A percentile compares a stretch with the other conserved stretches of the same genome.
Conservation (phyloP, 176 grass and related monocot species). For the Phoenix dactylifera region DNA sequence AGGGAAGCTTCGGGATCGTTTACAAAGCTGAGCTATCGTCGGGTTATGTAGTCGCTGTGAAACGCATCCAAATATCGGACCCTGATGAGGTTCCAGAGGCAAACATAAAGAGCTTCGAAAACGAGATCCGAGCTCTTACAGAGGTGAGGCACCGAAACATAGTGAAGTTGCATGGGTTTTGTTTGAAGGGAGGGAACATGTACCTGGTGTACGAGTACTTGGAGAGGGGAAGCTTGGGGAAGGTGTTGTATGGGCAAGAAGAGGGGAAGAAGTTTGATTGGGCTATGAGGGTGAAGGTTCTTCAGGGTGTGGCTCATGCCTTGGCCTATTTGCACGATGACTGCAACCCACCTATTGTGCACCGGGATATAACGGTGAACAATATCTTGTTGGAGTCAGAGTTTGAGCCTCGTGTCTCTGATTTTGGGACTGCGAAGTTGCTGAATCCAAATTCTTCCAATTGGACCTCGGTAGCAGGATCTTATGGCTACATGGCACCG, state of each 20-base stretch:
- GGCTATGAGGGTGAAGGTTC: slow-evolving; percentile 30
- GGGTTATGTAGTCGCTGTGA: slow-evolving; percentile 50
- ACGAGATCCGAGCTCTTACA: slow-evolving; percentile 54
- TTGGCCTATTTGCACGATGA: slow-evolving; percentile 78
- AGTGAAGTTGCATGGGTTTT: slow-evolving; percentile 66
- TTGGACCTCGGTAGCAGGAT: slow-evolving; percentile 48
- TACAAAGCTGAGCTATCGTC: slow-evolving; percentile 46
- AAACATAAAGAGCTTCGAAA: slow-evolving; percentile 56
- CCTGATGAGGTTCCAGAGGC: slow-evolving; percentile 22
- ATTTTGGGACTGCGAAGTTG: slow-evolving; percentile 65
- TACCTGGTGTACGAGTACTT: slow-evolving; percentile 68
- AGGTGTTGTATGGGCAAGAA: slow-evolving; percentile 37
- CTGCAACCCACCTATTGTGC: slow-evolving; percentile 46
- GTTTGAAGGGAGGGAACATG: slow-evolving; percentile 34
- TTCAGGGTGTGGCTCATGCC: slow-evolving; percentile 35
- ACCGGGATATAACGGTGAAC: slow-evolving; percentile 60
- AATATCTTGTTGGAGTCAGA: slow-evolving; percentile 51
- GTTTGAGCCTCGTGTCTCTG: slow-evolving; percentile 50
- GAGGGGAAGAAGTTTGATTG: slow-evolving; percentile 40
- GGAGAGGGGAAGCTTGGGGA: slow-evolving; percentile 46
- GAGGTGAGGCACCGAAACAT: slow-evolving; percentile 66
- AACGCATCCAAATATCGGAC: slow-evolving; percentile 42
- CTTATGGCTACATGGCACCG: slow-evolving; percentile 85
- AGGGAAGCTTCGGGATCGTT: slow-evolving; percentile 65
- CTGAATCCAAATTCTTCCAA: slow-evolving; percentile 26